These are phyloP conservation scores for Saccharomycopsis sp. DNA, from an alignment of 805 yeast species.

Conservation along the genomic window DNA sequence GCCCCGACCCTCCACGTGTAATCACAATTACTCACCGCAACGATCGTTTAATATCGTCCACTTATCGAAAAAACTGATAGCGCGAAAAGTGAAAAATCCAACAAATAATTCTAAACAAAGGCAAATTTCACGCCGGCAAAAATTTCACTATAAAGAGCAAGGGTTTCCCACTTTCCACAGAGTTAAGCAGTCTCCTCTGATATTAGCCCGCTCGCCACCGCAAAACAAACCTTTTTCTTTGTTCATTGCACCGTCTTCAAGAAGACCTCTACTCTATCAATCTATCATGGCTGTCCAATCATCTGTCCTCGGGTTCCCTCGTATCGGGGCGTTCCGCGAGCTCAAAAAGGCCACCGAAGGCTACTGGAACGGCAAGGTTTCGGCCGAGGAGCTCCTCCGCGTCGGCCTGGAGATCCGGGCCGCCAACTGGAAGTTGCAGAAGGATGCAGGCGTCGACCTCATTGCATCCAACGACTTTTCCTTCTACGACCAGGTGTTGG, in stretches of 20 bases:
- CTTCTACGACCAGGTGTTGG: conserved; percentile 95
- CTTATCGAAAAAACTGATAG: too few species aligned
- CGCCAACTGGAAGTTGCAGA: conserved; percentile 95
- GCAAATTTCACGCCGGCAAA: too few species aligned
- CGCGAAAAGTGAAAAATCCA: neutral
- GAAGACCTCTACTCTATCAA: neutral
- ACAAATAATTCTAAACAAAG: too few species aligned
- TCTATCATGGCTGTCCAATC: conserved; percentile 56
- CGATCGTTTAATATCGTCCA: neutral
- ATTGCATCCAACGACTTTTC: conserved; percentile 98
- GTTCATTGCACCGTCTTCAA: too few species aligned
- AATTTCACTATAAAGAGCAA: neutral
- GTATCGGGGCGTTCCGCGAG: conserved; percentile 99
- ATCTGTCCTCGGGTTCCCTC: conserved; percentile 98
- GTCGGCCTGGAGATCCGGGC: conserved; percentile 95
- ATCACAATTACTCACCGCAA: neutral
- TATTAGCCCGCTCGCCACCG: neutral
- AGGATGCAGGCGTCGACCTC: conserved; percentile 94
- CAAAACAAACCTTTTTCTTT: neutral
- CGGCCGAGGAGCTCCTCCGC: conserved; percentile 78
- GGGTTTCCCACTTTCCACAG: neutral
- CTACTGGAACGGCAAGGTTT: conserved; percentile 94
- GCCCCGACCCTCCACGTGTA: too few species aligned
- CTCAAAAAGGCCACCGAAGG: conserved; percentile 98
- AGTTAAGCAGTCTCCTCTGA: too few species aligned